Conservation (phyloP, 768 basidiomycete species). For the Podaxis rugospora region DNA sequence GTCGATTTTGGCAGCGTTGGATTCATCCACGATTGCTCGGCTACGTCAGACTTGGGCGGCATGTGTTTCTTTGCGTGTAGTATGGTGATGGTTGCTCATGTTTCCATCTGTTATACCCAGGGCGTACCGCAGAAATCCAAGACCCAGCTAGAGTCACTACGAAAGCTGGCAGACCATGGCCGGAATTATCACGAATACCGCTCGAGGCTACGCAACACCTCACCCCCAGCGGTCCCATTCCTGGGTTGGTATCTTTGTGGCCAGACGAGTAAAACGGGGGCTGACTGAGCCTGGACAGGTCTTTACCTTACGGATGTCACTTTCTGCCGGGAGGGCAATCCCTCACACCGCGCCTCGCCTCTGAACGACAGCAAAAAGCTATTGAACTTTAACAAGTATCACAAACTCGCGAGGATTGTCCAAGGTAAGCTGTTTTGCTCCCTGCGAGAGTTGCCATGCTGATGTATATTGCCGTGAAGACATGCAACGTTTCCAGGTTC, state of each 20-base stretch:
- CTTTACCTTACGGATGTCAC: conserved; percentile 90
- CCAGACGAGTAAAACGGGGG: background rate
- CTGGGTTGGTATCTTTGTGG: conserved; percentile 52
- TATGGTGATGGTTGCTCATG: background rate
- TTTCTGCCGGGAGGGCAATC: conserved; percentile 94
- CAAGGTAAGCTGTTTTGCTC: conserved; percentile 45
- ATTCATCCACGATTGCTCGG: conserved; percentile 91
- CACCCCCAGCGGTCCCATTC: conserved; percentile 93
- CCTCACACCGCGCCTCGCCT: conserved; percentile 78
- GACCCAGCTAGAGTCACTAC: conserved; percentile 68
- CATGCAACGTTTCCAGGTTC: conserved; percentile 88
- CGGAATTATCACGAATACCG: conserved; percentile 93
- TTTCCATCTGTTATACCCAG: conserved; percentile 31
- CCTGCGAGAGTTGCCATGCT: conserved; percentile 15
- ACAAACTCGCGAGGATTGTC: conserved; percentile 82
- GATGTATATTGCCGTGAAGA: conserved; percentile 37
- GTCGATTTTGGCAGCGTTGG: conserved; percentile 89
- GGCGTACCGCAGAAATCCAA: conserved; percentile 84
- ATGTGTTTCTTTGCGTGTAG: conserved; percentile 26
- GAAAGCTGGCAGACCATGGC: conserved; percentile 87
- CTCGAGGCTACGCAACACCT: conserved; percentile 77
- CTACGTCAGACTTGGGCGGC: conserved; percentile 93
- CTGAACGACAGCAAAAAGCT: conserved; percentile 70
- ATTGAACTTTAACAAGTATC: conserved; percentile 96
- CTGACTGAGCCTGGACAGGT: conserved; percentile 34